Evolutionary conservation across 805 yeast species (phyloP).

Genomic region (Diddensiella santjacobensis): DNA sequence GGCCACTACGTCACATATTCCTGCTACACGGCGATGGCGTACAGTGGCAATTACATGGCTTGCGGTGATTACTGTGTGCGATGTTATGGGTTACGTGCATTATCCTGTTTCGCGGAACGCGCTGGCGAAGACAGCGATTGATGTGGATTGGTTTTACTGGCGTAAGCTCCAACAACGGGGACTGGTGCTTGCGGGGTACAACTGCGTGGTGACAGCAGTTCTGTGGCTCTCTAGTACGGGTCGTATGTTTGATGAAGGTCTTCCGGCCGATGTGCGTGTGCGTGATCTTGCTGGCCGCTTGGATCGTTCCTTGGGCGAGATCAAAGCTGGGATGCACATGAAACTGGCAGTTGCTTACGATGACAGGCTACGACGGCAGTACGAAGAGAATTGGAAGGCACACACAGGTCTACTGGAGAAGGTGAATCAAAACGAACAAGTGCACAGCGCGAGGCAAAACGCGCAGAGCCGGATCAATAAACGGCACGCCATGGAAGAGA

Average conservation of each 20-base stretch:
- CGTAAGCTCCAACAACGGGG: conserved; percentile 15
- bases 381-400: conserved; percentile 6
- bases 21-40: not conserved
- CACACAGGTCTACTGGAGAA: not conserved
- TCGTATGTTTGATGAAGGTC: conserved; percentile 10
- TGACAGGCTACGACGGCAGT: conserved; percentile 10
- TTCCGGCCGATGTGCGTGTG: conserved; percentile 14
- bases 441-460: conserved; percentile 2
- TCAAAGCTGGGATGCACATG: conserved; percentile 9
- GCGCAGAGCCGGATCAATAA: not conserved
- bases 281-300: conserved; percentile 7
- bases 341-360: conserved; percentile 14
- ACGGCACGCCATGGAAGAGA: not conserved
- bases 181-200: conserved; percentile 10
- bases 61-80: conserved; percentile 6
- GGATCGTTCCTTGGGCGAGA: conserved; percentile 9
- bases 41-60: not conserved
- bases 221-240: conserved; percentile 20
- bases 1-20: conserved; percentile 11
- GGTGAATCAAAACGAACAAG: not conserved
- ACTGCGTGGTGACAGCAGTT: conserved; percentile 10
- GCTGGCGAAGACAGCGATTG: conserved; percentile 8
- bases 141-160: conserved; percentile 23
- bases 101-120: conserved; percentile 10
- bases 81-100: conserved; percentile 8